A percentile compares a stretch with the other conserved stretches of the same genome.
These are phyloP conservation scores for Phalaenopsis hybrid DNA, from an alignment of 116 monocot species.

Conservation along the genomic window DNA sequence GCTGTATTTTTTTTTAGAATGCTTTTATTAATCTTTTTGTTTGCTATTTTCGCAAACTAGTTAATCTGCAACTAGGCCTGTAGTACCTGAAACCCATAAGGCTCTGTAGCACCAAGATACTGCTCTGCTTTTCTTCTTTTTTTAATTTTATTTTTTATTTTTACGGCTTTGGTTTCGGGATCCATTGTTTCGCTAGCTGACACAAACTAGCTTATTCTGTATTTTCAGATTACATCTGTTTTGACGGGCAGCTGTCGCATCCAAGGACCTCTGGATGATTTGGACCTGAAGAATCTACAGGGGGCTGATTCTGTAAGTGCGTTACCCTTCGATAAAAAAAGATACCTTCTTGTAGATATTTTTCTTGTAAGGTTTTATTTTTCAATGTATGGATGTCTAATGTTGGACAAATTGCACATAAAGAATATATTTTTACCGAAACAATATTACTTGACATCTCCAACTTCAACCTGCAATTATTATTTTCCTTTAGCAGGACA, in stretches of 20 bases:
- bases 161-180: background rate
- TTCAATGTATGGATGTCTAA: background rate
- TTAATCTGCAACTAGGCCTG: background rate
- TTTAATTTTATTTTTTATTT: no score
- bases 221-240: slow-evolving; percentile 59
- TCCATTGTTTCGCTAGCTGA: background rate
- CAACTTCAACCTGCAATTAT: background rate
- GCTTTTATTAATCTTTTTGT: background rate
- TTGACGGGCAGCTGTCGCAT: slow-evolving; percentile 47
- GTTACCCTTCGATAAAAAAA: background rate
- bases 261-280: slow-evolving; percentile 50
- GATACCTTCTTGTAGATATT: background rate
- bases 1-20: background rate
- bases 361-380: background rate
- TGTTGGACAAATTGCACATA: background rate
- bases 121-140: background rate
- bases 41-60: background rate
- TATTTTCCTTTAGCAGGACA: background rate
- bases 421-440: background rate
- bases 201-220: slow-evolving; percentile 7
- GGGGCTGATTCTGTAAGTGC: slow-evolving; percentile 32
- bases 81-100: background rate
- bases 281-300: slow-evolving; percentile 24
- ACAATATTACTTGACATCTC: background rate
- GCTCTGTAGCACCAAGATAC: slow-evolving; percentile 3